Conservation (phyloP, 2,329 filamentous ascomycete species). For the Paecilomyces sp. region DNA sequence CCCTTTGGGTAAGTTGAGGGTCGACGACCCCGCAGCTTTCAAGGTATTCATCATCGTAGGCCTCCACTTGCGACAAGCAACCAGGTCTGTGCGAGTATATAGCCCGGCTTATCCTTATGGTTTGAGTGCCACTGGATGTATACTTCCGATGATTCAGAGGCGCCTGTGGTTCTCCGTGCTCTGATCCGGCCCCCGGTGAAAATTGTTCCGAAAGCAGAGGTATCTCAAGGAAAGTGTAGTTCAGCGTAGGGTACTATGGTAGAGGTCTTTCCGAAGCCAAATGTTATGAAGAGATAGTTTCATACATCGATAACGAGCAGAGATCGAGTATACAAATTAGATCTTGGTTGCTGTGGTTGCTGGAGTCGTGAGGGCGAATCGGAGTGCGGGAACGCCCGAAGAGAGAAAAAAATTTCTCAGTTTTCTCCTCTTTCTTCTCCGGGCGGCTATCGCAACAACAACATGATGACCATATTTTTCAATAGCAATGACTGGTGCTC, state of each 20-base stretch:
- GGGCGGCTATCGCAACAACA: neutral
- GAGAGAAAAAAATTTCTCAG: neutral
- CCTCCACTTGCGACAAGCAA: neutral
- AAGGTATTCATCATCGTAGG: slow-evolving; percentile 23
- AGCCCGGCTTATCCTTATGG: too few species aligned
- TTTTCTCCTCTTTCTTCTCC: neutral
- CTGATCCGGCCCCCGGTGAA: too few species aligned
- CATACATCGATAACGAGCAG: neutral
- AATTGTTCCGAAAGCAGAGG: too few species aligned
- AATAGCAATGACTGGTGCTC: neutral
- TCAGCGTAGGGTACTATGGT: too few species aligned
- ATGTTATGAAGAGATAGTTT: neutral
- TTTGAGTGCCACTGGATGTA: too few species aligned
- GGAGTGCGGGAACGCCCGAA: neutral
- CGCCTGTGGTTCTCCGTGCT: too few species aligned
- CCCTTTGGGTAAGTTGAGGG: slow-evolving; percentile 29
- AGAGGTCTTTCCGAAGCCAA: neutral
- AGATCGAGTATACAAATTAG: neutral
- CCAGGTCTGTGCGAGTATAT: too few species aligned
- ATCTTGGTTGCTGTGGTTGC: neutral
- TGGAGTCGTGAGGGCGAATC: neutral
- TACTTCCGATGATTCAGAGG: too few species aligned
- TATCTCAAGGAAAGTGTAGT: too few species aligned
- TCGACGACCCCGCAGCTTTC: slow-evolving; percentile 24
- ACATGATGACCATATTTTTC: neutral